Percentiles rank a stretch among this genome's conserved stretches.
These are phyloP conservation scores for Cucurbita pepo DNA, from an alignment of 306 rosid genomes.

Conservation along the genomic window DNA sequence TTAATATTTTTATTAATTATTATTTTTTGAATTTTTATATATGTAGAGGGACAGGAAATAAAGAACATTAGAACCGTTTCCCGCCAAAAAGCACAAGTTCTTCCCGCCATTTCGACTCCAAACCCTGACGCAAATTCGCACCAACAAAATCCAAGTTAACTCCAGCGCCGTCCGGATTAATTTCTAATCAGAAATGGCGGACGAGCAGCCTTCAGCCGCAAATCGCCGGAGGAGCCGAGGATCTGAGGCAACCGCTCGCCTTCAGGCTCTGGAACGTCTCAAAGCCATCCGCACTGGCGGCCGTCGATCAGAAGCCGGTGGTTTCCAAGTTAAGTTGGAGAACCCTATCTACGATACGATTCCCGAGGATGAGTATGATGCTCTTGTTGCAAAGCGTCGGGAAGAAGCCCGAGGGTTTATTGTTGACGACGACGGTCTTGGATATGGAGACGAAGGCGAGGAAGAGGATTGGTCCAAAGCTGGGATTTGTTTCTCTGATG, in stretches of 20 bases:
- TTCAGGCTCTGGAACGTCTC: slow-evolving; percentile 63
- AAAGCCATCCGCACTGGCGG: slow-evolving; percentile 43
- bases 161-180: not conserved
- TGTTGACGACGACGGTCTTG: slow-evolving; percentile 74
- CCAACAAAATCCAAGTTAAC: not conserved
- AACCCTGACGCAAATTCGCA: not conserved
- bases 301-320: slow-evolving; percentile 45
- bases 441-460: slow-evolving; percentile 80
- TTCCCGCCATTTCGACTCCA: not conserved
- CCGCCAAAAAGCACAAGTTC: not conserved
- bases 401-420: slow-evolving; percentile 54
- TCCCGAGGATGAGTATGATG: slow-evolving; percentile 68
- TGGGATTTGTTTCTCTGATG: slow-evolving; percentile 36
- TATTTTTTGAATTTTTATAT: too few species aligned
- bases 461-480: slow-evolving; percentile 93
- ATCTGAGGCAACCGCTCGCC: slow-evolving; percentile 31
- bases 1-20: too few species aligned
- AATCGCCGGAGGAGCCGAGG: slow-evolving; percentile 49
- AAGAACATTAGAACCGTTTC: not conserved
- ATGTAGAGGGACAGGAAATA: not conserved
- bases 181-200: slow-evolving; percentile 32
- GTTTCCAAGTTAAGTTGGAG: slow-evolving; percentile 57
- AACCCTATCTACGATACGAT: slow-evolving; percentile 60
- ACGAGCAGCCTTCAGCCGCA: slow-evolving; percentile 24
- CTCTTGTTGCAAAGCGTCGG: slow-evolving; percentile 70